Base-by-base conservation (phyloP, 306 rosid genomes). In the Glycine soja region DNA sequence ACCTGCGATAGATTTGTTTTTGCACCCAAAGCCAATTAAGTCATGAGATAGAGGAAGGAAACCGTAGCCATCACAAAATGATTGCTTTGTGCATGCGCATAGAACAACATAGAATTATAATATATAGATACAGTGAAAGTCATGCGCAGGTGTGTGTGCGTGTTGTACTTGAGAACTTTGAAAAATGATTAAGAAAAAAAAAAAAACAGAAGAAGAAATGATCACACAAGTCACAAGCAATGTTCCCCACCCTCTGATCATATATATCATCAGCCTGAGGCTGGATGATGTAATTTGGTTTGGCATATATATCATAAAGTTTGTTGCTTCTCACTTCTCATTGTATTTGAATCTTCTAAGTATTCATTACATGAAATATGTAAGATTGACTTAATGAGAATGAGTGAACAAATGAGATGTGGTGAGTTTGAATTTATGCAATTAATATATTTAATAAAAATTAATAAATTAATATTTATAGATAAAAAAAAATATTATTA, bases 41-140 rank as follows among this genome's bases (percentile, higher is more conserved):
- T n/a, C n/a, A n/a, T 47, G 83, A 40, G 75, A 70, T 36, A 43
- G 69, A 76, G 0, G 74, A 82, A 72, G 80, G 76, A 87, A 87
- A 80, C 85, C 88, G 82, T 85, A 85, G 73, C 75, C 30, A 58
- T 52, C 79, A 72, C 40, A 81, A 52, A 89, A 91, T 91, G 91
- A 91, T 89, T 87, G 83, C 85, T 75, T 76, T 81, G 80, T 76
- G 92, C 94, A 91, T 86, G 94, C 94, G 92, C 91, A 66, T 7
- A 83, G 18, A 69, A 57, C 79, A 86, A 77, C 73, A 76, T n/a
- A 72, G 88, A 90, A 88, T 80, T 81, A 86, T 86, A 71, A 83
- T 74, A 57, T 74, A 16, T 65, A 72, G 54, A 46, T 38, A 59
- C 86, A 80, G 57, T 43, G 80, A 78, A 74, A 77, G 83, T 69